Base-by-base conservation (phyloP, 2,329 filamentous ascomycete genomes). In the Cucurbitaria berberidis region DNA sequence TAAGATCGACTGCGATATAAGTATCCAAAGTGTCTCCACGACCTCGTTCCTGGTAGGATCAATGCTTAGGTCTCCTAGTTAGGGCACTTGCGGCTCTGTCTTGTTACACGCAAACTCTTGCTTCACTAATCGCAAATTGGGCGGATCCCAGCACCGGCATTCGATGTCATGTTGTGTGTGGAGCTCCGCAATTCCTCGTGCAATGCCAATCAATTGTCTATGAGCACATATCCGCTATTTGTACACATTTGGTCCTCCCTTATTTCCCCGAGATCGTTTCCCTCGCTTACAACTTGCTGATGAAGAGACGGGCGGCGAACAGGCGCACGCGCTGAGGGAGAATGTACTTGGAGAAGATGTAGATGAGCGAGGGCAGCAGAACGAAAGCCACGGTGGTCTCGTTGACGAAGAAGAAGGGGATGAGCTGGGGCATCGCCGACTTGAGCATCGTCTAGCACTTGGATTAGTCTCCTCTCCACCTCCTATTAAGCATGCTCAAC, bases 371-470 rank as follows among this genome's bases (percentile, higher is more conserved):
- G 39, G 75, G 75, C 38, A 77, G 64, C 51, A 75, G 63, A 66
- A 77, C 63, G 62, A 77, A 77, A 41, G 74, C 75, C 59, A 72
- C 63, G 57, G 72, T 75, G 54, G 70, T 74, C 73, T 77, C 75
- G 69, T 77, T 77, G 66, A 77, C 74, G 71, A 77, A 77, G 72
- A 76, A 77, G 72, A 77, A 77, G 60, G 75, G 75, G 43, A 77
- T 70, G 55, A 77, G 75, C 69, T 77, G 75, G 55, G 75, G 75
- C 75, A 77, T 77, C 56, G 74, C 75, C 57, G 75, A 75, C 67
- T 74, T 72, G 63, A 77, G 73, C 48, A 75, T 60, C 13, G 63
- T 73, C 75, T 76, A 53, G 48, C 15, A 13, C 35, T n/a, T n/a
- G 51, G n/a, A n/a, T 67, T 64, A 70, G 67, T 52, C 30, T 22